Percentiles rank a stretch among this genome's conserved stretches.
Evolutionary conservation across 805 yeast genomes (phyloP).

Genomic region (Saturnispora zaruensis): DNA sequence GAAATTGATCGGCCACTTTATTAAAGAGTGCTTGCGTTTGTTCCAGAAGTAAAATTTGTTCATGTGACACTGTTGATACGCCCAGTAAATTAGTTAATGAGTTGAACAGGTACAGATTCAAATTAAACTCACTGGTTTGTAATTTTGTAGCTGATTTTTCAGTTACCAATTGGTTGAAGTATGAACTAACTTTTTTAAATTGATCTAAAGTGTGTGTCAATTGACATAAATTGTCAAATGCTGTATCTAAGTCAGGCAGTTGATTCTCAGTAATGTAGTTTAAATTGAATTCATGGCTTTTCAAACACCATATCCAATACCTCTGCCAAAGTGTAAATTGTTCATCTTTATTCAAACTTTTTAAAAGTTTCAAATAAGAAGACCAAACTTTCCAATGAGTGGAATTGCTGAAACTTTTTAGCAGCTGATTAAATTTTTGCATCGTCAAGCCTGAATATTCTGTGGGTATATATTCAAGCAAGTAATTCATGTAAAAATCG

Average conservation of each 20-base stretch:
- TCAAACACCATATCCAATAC: constrained; percentile 3
- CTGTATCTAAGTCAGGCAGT: background rate
- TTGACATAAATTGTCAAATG: constrained; percentile 3
- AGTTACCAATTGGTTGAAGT: constrained; percentile 20
- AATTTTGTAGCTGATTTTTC: background rate
- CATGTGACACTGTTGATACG: constrained; percentile 11
- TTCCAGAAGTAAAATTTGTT: background rate
- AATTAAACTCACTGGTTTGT: background rate
- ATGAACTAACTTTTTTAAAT: constrained; percentile 14
- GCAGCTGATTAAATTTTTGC: background rate
- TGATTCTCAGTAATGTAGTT: background rate
- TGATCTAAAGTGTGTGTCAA: background rate
- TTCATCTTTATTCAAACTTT: background rate
- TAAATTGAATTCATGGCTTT: background rate
- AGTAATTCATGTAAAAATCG: background rate
- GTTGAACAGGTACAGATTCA: background rate
- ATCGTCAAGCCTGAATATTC: background rate
- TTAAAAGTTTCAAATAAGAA: background rate
- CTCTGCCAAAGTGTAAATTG: background rate
- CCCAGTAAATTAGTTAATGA: constrained; percentile 4
- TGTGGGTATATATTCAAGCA: background rate
- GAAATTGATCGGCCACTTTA: constrained; percentile 35
- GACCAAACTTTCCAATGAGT: constrained; percentile 7
- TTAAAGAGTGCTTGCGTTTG: constrained; percentile 23
- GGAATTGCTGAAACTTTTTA: background rate